These are phyloP conservation scores for Carex littledalei DNA, from an alignment of 176 grass and related monocot species.

Conservation along the genomic window DNA sequence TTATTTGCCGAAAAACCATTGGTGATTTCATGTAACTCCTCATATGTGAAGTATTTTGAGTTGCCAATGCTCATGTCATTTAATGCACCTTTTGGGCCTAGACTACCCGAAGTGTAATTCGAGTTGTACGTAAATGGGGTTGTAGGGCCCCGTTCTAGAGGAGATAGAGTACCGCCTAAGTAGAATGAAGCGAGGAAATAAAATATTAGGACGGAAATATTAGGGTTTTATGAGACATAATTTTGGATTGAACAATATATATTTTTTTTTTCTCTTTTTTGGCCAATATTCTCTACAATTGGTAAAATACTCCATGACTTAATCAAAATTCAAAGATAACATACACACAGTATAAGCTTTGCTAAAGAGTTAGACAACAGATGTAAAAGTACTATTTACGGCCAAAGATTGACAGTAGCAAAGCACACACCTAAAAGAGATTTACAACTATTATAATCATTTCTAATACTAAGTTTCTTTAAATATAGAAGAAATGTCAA, in stretches of 20 bases:
- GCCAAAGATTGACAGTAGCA: not conserved
- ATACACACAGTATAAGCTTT: not conserved
- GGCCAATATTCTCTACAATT: not conserved
- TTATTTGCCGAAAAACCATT: constrained; percentile 62
- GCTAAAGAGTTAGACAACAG: not conserved
- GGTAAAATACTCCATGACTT: not conserved
- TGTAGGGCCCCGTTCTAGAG: constrained; percentile 18
- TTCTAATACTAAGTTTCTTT: not conserved
- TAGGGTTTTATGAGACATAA: not conserved
- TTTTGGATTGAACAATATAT: not conserved
- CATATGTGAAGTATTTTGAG: constrained; percentile 56
- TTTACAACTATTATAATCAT: not conserved
- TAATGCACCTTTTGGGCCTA: constrained; percentile 25
- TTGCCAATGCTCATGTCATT: constrained; percentile 61
- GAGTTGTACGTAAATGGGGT: constrained; percentile 42
- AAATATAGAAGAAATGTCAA: not conserved
- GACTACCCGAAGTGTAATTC: constrained; percentile 39
- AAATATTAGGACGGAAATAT: not conserved
- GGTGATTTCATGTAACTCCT: constrained; percentile 72
- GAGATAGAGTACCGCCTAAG: constrained; percentile 7
- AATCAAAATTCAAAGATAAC: not conserved
- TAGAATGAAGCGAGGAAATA: not conserved
- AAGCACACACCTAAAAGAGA: not conserved
- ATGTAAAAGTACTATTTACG: too few species aligned
- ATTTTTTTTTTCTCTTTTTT: not conserved